These are phyloP conservation scores for Phytopythium vexans DNA, from an alignment of 352 stramenopile genomes.

Conservation along the genomic window DNA sequence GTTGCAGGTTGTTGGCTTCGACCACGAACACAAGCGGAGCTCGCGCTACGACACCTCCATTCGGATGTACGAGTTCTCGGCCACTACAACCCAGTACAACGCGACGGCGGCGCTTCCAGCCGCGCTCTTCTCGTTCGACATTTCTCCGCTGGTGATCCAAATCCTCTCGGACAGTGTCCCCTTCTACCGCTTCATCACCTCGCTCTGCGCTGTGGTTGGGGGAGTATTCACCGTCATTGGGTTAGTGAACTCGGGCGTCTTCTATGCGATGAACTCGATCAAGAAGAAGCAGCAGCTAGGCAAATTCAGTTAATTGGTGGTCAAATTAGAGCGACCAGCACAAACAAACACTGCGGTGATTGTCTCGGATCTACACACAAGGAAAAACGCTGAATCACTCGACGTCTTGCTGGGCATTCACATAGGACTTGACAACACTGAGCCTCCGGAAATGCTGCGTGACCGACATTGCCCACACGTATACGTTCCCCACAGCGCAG, in stretches of 20 bases:
- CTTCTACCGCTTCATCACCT: slow-evolving; percentile 85
- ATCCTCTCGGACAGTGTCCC: slow-evolving; percentile 63
- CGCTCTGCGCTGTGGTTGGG: slow-evolving; percentile 77
- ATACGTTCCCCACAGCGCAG: slow-evolving; percentile 73
- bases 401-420: slow-evolving; percentile 24
- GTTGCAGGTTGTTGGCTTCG: slow-evolving; percentile 68
- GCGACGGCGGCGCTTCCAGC: slow-evolving; percentile 49
- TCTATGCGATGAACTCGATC: slow-evolving; percentile 80
- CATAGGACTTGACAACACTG: slow-evolving; percentile 63
- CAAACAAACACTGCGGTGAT: not conserved
- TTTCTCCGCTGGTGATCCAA: slow-evolving; percentile 74
- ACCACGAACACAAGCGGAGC: slow-evolving; percentile 51
- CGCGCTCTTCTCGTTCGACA: slow-evolving; percentile 78
- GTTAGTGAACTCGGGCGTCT: slow-evolving; percentile 78
- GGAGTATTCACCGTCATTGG: slow-evolving; percentile 83
- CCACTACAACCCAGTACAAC: slow-evolving; percentile 76
- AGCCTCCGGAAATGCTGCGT: slow-evolving; percentile 69
- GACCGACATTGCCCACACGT: slow-evolving; percentile 66
- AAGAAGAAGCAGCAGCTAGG: slow-evolving; percentile 83
- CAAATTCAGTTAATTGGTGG: slow-evolving; percentile 49
- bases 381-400: slow-evolving; percentile 16
- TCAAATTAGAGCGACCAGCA: not conserved
- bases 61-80: slow-evolving; percentile 77
- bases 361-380: slow-evolving; percentile 5
- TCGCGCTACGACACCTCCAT: slow-evolving; percentile 48